A percentile compares a stretch with the other conserved stretches of the same genome.
These are phyloP conservation scores for Lophiostoma macrostomum DNA, from an alignment of 495 filamentous ascomycete genomes.

Conservation along the genomic window DNA sequence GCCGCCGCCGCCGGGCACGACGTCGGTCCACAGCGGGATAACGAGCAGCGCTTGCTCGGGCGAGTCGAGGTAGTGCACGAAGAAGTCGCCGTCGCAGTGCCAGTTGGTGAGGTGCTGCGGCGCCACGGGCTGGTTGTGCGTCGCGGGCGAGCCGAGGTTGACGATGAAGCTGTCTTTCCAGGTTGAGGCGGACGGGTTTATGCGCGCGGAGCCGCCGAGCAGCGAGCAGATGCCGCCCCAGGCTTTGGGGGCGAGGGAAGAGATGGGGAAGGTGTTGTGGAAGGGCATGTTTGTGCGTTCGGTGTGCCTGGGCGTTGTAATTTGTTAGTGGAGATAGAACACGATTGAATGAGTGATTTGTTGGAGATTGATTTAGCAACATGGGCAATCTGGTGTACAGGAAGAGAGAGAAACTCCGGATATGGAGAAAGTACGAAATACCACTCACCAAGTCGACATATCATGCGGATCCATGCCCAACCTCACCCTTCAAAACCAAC, in stretches of 20 bases:
- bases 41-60: slow-evolving; percentile 70
- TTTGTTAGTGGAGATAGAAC: background rate
- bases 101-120: slow-evolving; percentile 54
- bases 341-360: background rate
- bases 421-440: slow-evolving; percentile 13
- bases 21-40: slow-evolving; percentile 67
- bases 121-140: slow-evolving; percentile 49
- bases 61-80: slow-evolving; percentile 71
- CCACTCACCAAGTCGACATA: slow-evolving; percentile 59
- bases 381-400: background rate
- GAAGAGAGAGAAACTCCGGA: too few species aligned
- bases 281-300: slow-evolving; percentile 65
- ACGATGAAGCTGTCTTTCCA: slow-evolving; percentile 73
- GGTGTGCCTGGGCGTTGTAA: slow-evolving; percentile 21
- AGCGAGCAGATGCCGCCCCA: slow-evolving; percentile 70
- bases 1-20: slow-evolving; percentile 60
- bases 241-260: slow-evolving; percentile 62
- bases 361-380: background rate
- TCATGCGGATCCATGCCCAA: slow-evolving; percentile 66
- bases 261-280: slow-evolving; percentile 52
- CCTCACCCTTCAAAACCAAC: too few species aligned
- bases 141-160: slow-evolving; percentile 62
- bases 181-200: slow-evolving; percentile 47
- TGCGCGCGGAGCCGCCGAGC: slow-evolving; percentile 61
- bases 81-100: slow-evolving; percentile 78